Evolutionary conservation across 192 early-diverging fungal species (phyloP), one percentile per base, ranked within the genome.

Genomic region (Podila horticola): DNA sequence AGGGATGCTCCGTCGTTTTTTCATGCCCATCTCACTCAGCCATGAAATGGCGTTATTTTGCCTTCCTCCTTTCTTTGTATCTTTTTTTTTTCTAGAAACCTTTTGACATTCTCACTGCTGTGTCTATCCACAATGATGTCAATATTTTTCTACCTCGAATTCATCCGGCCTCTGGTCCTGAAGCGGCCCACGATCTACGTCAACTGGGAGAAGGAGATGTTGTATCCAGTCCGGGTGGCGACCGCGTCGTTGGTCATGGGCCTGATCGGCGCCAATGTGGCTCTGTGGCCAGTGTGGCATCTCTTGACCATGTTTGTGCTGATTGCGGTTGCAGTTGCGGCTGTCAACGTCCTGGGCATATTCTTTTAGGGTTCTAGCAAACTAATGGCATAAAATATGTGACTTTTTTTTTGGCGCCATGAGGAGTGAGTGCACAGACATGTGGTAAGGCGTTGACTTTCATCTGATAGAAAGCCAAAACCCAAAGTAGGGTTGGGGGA

Each of bases 101-200:
- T 79, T n/a, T 55, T 79, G 58, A 67, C 69, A 24, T 79, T 79
- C 64, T 79, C 75, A 11, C 69, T 79, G 7, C 69, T 79, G 24
- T 71, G 75, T 51, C 48, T 69, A 49, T 31, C 64, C 12, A 71
- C 52, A 19, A 71, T 79, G 75, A 69, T 79, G 49, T 67, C 68
- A 17, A 79, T 79, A 45, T 79, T 79, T 33, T 79, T 79, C 58
- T 79, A 79, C 30, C 75, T 79, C 64, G 75, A 79, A 30, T 79
- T 71, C 50, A 67, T 79, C 26, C 75, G 75, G 10, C 75, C 75
- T 49, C 28, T 20, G 17, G 29, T 69, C 58, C 68, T 58, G 52
- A 70, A 70, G 50, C 71, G 57, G 48, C 75, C 63, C 7, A 79
- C 75, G 13, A 31, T 66, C 28, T 79, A 79, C 58, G 75, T 71